Base-by-base conservation (phyloP, 805 yeast species). In the Schwanniomyces occidentalis region DNA sequence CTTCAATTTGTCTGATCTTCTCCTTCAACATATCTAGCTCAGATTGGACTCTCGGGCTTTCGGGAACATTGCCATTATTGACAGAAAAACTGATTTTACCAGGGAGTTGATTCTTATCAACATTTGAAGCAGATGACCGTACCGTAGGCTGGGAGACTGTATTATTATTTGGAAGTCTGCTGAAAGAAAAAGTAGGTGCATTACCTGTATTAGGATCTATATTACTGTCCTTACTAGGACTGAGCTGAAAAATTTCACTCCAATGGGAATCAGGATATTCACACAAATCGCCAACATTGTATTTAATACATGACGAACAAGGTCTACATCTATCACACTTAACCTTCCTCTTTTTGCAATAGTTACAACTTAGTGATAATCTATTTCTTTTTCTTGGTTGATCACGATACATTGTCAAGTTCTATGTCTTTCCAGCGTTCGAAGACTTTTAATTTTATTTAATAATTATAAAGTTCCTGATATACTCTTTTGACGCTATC, bases 1-100 rank as follows among this genome's bases (percentile, higher is more conserved):
- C 69, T 44, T 73, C 79, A 4, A 73, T 60, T 43, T 69, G 69
- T 34, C 60, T 66, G 24, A 73, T 68, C 37, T 70, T 63, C 32
- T 38, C 48, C 42, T 62, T 73, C 49, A 50, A 64, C 17, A 54
- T 40, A 22, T 71, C 71, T 60, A 67, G 26, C 2, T 48, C 51
- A 2, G 41, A 34, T 24, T 33, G 37, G 9, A 40, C 32, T 9
- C 26, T 29, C 16, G 34, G 30, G 3, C n/a, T 14, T 14, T 15
- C 33, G 8, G 30, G 22, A 7, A 8, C 19, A 15, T 12, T 5
- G 16, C 6, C 7, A 8, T 26, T 16, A 16, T n/a, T 18, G n/a
- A 4, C 8, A 5, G 28, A 19, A 10, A 16, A 16, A 5, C 12
- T 16, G 3, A 26, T 9, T 27, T 18, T 27, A 8, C 30, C 30